Percentiles rank a stretch among this genome's conserved stretches.
These are phyloP conservation scores for Chara braunii DNA, from an alignment of 139 green algal genomes.

Conservation along the genomic window DNA sequence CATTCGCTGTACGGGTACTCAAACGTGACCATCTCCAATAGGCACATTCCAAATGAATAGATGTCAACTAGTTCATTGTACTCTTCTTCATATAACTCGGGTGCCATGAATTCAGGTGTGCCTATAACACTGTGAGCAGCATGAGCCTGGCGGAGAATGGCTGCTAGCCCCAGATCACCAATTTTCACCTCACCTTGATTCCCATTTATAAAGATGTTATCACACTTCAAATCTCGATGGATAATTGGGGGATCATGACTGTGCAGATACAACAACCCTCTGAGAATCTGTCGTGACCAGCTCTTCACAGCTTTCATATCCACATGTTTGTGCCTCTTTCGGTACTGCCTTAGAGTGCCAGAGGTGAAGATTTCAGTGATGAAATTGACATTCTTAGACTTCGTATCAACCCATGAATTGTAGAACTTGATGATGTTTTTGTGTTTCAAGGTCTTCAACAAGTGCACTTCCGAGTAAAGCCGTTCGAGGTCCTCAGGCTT, in stretches of 20 bases:
- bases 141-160: constrained; percentile 68
- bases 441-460: constrained; percentile 94
- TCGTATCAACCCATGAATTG: constrained; percentile 85
- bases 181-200: constrained; percentile 95
- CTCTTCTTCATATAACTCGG: constrained; percentile 98
- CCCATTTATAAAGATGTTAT: constrained; percentile 66
- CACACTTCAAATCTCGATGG: constrained; percentile 91
- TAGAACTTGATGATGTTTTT: constrained; percentile 98
- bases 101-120: constrained; percentile 97
- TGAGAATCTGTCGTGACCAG: constrained; percentile 96
- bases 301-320: constrained; percentile 86
- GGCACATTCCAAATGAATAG: constrained; percentile 95
- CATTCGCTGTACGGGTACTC: constrained; percentile 98
- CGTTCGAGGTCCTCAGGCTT: constrained; percentile 70
- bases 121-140: constrained; percentile 83
- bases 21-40: constrained; percentile 95
- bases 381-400: constrained; percentile 88
- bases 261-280: constrained; percentile 93
- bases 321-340: constrained; percentile 86
- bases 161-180: constrained; percentile 92
- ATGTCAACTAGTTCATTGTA: constrained; percentile 98
- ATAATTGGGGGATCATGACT: constrained; percentile 77
- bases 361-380: constrained; percentile 99
- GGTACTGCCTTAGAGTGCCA: constrained; percentile 93
- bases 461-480: constrained; percentile 86